phyloP scores from a whole-genome alignment of 2,329 filamentous ascomycete genomes.

The Xylaria sp. region DNA sequence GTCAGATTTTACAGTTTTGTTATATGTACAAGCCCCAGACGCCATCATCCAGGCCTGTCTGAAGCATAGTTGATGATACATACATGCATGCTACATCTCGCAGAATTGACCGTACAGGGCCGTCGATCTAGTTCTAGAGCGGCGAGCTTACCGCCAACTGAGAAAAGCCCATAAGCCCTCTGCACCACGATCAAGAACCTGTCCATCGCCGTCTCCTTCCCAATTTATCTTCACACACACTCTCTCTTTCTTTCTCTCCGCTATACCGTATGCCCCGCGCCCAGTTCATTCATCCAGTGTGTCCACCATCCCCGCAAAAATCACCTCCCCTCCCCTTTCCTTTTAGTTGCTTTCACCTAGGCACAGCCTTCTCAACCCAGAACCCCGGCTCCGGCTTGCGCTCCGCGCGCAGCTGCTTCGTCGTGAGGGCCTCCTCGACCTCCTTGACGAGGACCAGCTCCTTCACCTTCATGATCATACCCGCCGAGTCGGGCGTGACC shows the following conservation, averaged over 20 bases:
- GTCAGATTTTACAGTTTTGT: constrained; percentile 15
- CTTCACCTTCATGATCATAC: constrained; percentile 94
- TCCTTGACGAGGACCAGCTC: constrained; percentile 87
- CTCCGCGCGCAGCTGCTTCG: constrained; percentile 74
- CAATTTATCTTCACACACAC: too few relatives aligned
- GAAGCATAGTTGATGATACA: constrained; percentile 5
- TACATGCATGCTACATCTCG: background rate
- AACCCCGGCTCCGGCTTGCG: constrained; percentile 83
- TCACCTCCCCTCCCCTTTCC: background rate
- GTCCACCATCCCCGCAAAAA: background rate
- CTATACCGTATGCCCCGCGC: too few relatives aligned
- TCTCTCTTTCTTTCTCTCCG: too few relatives aligned
- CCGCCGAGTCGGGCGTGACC: constrained; percentile 81
- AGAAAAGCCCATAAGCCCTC: background rate
- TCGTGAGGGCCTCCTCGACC: constrained; percentile 72
- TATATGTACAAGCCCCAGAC: constrained; percentile 27
- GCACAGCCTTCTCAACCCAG: constrained; percentile 73
- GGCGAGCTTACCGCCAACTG: background rate
- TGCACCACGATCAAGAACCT: background rate
- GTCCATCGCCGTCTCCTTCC: background rate
- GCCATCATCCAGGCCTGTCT: background rate
- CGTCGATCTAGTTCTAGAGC: background rate
- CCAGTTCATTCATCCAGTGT: background rate
- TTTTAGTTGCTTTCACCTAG: constrained; percentile 43
- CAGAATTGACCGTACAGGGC: constrained; percentile 5